These are phyloP conservation scores for Aspergillus texensis DNA, from an alignment of 2,329 filamentous ascomycete genomes.

Conservation along the genomic window DNA sequence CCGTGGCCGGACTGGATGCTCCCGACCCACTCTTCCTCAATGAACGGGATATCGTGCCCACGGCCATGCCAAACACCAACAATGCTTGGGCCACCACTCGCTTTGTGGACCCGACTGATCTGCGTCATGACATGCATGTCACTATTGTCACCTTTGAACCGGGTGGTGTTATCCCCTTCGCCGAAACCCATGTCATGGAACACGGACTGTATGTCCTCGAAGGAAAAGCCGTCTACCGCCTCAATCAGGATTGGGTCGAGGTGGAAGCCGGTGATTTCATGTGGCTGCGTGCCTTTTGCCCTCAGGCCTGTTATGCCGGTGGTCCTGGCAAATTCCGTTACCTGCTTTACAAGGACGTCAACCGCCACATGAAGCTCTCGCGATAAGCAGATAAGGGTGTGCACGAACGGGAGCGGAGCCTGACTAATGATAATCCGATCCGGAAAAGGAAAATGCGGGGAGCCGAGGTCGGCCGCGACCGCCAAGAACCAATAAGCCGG, in stretches of 20 bases:
- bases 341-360: constrained; percentile 30
- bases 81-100: constrained; percentile 28
- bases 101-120: constrained; percentile 27
- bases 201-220: constrained; percentile 29
- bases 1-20: constrained; percentile 23
- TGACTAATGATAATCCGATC: neutral
- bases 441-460: neutral
- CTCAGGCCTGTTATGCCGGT: constrained; percentile 30
- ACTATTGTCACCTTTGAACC: constrained; percentile 30
- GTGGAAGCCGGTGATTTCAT: constrained; percentile 31
- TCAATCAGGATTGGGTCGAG: constrained; percentile 32
- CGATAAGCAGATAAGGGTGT: neutral
- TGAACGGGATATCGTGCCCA: constrained; percentile 26
- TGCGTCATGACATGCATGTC: constrained; percentile 30
- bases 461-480: neutral
- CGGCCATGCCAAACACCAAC: constrained; percentile 26
- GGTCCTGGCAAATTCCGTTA: constrained; percentile 29
- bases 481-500: neutral
- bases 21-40: constrained; percentile 28
- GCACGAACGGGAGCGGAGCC: neutral
- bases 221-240: constrained; percentile 28
- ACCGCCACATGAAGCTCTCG: constrained; percentile 30
- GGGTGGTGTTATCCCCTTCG: constrained; percentile 27
- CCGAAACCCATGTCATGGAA: constrained; percentile 31
- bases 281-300: constrained; percentile 31